A percentile compares a stretch with the other conserved stretches of the same genome.
Evolutionary conservation across 495 filamentous ascomycete species (phyloP).

Genomic region (Pseudevernia furfuracea): DNA sequence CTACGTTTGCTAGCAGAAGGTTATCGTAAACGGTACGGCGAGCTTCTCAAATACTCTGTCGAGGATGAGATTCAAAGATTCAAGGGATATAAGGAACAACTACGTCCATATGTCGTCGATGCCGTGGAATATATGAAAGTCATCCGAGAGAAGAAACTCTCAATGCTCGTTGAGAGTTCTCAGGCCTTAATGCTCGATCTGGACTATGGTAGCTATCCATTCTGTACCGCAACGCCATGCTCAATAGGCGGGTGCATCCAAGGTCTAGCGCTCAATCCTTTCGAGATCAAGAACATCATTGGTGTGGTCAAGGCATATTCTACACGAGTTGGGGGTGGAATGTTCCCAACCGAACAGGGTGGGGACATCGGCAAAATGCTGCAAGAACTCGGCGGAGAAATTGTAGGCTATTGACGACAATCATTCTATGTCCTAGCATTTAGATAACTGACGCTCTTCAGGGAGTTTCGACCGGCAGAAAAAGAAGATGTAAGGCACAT

Average conservation of each 20-base stretch:
- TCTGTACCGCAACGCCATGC: conserved; percentile 60
- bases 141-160: conserved; percentile 49
- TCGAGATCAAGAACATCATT: conserved; percentile 54
- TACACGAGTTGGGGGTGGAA: conserved; percentile 62
- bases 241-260: conserved; percentile 60
- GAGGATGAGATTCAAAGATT: conserved; percentile 71
- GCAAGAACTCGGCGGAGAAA: conserved; percentile 54
- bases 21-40: conserved; percentile 68
- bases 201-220: conserved; percentile 76
- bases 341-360: conserved; percentile 73
- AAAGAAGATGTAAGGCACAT: conserved; percentile 51
- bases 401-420: conserved; percentile 20
- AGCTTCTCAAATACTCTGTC: conserved; percentile 63
- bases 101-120: conserved; percentile 66
- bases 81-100: conserved; percentile 57
- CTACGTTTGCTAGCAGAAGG: conserved; percentile 56
- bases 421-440: neutral
- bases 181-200: conserved; percentile 77
- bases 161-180: conserved; percentile 78
- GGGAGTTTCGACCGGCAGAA: conserved; percentile 76
- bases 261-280: conserved; percentile 49
- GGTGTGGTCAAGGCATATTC: conserved; percentile 76
- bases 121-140: conserved; percentile 50
- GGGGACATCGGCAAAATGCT: conserved; percentile 50
- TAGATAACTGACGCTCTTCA: neutral